phyloP scores from a whole-genome alignment of 306 rosid genomes.

The Pterocarpus macrocarpus region DNA sequence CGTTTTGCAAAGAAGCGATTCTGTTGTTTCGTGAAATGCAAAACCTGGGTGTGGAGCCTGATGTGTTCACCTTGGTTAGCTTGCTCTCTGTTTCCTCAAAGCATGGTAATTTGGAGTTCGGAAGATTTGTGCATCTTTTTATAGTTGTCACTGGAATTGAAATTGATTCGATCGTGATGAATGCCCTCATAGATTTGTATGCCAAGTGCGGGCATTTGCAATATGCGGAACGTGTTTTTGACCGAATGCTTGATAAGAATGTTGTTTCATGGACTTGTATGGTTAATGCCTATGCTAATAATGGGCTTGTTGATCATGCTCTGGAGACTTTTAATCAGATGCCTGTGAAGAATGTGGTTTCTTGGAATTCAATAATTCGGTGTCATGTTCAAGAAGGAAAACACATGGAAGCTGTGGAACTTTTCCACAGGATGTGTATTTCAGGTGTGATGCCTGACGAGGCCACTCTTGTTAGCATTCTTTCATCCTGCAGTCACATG shows the following conservation, averaged over 20 bases:
- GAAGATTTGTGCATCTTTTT: conserved; percentile 66
- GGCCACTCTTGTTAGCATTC: conserved; percentile 68
- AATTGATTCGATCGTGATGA: conserved; percentile 65
- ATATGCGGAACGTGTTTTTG: conserved; percentile 55
- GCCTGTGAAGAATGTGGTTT: conserved; percentile 73
- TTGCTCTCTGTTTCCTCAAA: conserved; percentile 76
- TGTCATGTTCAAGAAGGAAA: conserved; percentile 69
- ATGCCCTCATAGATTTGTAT: conserved; percentile 75
- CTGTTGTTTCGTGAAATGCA: conserved; percentile 65
- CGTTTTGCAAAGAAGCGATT: conserved; percentile 49
- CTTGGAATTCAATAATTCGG: conserved; percentile 82
- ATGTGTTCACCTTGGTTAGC: conserved; percentile 71
- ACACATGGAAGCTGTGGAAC: conserved; percentile 63
- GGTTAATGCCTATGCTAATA: conserved; percentile 70
- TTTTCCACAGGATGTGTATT: conserved; percentile 64
- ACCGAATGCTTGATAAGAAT: conserved; percentile 60
- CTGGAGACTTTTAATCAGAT: conserved; percentile 59
- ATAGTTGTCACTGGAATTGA: conserved; percentile 56
- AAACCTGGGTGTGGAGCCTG: conserved; percentile 57
- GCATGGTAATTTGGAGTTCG: conserved; percentile 57
- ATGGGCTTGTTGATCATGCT: conserved; percentile 61
- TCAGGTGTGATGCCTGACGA: conserved; percentile 67
- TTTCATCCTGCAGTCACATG: conserved; percentile 74
- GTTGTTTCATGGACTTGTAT: conserved; percentile 78
- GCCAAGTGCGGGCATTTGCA: conserved; percentile 74